Percentiles rank a stretch among this genome's conserved stretches.
These are phyloP conservation scores for Rhizoctonia solani DNA, from an alignment of 1,284 basidiomycete genomes.

Conservation along the genomic window DNA sequence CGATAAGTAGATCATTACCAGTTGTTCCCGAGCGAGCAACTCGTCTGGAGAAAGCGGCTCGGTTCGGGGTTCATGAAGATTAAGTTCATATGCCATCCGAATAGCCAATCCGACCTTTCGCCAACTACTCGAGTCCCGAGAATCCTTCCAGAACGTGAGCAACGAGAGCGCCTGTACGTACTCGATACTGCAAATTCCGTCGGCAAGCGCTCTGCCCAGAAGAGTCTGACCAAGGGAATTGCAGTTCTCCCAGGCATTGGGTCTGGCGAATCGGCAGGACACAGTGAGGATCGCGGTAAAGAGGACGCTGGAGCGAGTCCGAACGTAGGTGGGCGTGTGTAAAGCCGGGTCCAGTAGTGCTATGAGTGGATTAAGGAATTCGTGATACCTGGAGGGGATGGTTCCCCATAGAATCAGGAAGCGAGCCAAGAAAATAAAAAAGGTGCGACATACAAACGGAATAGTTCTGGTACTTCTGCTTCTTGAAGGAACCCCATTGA, in stretches of 20 bases:
- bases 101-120: slow-evolving; percentile 44
- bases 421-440: no score
- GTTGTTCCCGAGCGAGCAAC: slow-evolving; percentile 40
- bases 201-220: slow-evolving; percentile 47
- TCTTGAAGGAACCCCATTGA: slow-evolving; percentile 42
- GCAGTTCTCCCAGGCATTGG: slow-evolving; percentile 45
- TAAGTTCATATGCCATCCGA: slow-evolving; percentile 47
- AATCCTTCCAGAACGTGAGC: slow-evolving; percentile 49
- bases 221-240: slow-evolving; percentile 45
- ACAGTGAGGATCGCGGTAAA: slow-evolving; percentile 49
- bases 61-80: slow-evolving; percentile 42
- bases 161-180: slow-evolving; percentile 48
- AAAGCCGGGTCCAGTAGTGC: slow-evolving; percentile 46
- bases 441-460: slow-evolving; percentile 45
- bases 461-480: slow-evolving; percentile 43
- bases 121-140: slow-evolving; percentile 46
- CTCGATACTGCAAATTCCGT: slow-evolving; percentile 46
- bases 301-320: slow-evolving; percentile 46
- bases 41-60: slow-evolving; percentile 43
- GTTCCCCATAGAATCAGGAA: no score
- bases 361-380: slow-evolving; percentile 41
- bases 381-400: slow-evolving; percentile 10
- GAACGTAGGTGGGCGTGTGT: slow-evolving; percentile 46
- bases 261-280: slow-evolving; percentile 46
- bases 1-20: slow-evolving; percentile 21